Evolutionary conservation across 257 asterid species (phyloP), one percentile per base, ranked within the genome.

Genomic region (Paulownia fortunei): DNA sequence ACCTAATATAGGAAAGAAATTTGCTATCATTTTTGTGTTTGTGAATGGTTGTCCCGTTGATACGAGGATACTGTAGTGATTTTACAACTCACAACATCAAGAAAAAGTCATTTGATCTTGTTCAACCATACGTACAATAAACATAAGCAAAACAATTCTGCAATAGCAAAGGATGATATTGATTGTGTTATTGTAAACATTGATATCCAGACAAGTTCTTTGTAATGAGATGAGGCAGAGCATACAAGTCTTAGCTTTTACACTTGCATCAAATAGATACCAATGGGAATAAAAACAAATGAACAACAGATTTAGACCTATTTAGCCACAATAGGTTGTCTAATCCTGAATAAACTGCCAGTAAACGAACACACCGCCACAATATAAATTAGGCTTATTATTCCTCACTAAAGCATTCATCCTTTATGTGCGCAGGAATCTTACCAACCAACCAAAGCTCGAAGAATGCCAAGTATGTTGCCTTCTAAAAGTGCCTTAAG

Each of bases 381-480:
- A 10, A 8, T 59, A 13, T 6, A 60, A 7, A 27, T 0, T 27
- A 34, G 4, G 4, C 49, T 63, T 64, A 64, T 64, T 64, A 6
- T 1, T 18, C 16, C 47, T 24, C 10, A 59, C 15, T 19, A 61
- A 61, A 62, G 23, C 24, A 63, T 63, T 63, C 26, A 6, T 18
- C 47, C 49, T 19, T 3, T 13, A 32, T 1, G 8, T 15, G 6
- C 36, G 15, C 9, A 39, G 8, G 5, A 73, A 13, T 11, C 4
- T 69, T 34, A 89, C 88, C 85, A 81, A 46, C 97, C 97, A 27
- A 91, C 15, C 69, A 92, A 54, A 69, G 88, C 88, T 61, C 93
- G 89, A 76, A 92, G 41, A 52, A 91, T 79, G 42, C 82, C 88
- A 8, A 90, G 3, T 61, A 90, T 60, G 78, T 83, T 70, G 19